Conservation (phyloP, 2,329 filamentous ascomycete genomes). For the Talaromyces sp. region DNA sequence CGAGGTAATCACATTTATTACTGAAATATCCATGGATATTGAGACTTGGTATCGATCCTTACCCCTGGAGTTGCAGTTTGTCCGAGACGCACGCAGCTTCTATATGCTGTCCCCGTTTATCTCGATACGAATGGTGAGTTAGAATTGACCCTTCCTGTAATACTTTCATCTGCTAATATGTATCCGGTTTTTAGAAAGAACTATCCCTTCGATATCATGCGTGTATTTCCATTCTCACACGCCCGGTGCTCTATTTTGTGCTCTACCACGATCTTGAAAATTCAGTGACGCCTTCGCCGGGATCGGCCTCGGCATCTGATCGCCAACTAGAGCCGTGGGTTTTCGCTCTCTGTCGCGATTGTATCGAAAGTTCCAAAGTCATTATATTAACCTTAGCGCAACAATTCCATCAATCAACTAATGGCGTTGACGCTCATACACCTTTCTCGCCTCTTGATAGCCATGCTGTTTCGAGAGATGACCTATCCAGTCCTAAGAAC, state of each 20-base stretch:
- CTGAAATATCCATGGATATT: background rate
- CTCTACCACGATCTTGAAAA: conserved; percentile 3
- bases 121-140: background rate
- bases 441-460: background rate
- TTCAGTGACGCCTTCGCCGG: background rate
- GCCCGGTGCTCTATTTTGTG: background rate
- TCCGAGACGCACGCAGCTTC: background rate
- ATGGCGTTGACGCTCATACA: background rate
- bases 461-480: background rate
- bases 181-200: background rate
- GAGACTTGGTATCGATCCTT: background rate
- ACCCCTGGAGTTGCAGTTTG: background rate
- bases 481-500: background rate
- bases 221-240: background rate
- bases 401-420: background rate
- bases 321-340: background rate
- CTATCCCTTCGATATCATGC: conserved; percentile 1
- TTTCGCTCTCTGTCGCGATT: background rate
- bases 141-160: background rate
- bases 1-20: background rate
- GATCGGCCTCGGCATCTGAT: background rate
- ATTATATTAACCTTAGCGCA: background rate
- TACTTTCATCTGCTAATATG: background rate
- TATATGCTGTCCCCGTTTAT: background rate
- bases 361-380: conserved; percentile 1